Evolutionary conservation across 768 basidiomycete species (phyloP), one percentile per base, ranked within the genome.

Genomic region (Mycena latifolia): DNA sequence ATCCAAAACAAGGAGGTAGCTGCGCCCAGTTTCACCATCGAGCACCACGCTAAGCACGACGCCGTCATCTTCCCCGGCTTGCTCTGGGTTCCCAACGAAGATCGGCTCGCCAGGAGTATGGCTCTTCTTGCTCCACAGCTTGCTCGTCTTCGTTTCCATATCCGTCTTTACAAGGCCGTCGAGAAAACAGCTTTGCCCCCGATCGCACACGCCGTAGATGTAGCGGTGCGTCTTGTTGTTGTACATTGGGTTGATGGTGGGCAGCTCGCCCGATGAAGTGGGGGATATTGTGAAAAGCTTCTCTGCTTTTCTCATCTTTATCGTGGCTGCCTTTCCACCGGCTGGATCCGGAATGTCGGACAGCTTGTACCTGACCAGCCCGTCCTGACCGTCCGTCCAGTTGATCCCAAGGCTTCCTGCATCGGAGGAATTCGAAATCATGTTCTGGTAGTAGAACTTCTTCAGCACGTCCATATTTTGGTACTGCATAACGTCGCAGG

Each of bases 121-220:
- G 27, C 74, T 75, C 11, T 73, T 57, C 2, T 68, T 61, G 12
- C 62, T 71, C 79, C 80, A 80, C 27, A 74, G 69, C 25, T 35
- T 60, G 20, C 48, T 28, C 20, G 41, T 62, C 29, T 61, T 61
- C 12, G 71, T 58, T 57, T 71, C 63, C 65, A 65, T 75, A 62
- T 81, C 78, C 28, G 81, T 74, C 65, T 81, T 81, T 69, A 80
- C 73, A 46, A 81, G 45, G 3, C 76, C 71, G 35, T 81, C 78
- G 54, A 73, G 73, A 65, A 81, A 76, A 51, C 67, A 77, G 69
- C 74, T 77, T 55, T 74, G 25, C 18, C 63, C 73, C 7, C 73
- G 74, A 47, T 77, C 71, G 50, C 66, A 69, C 43, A 74, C 61
- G 15, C 74, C 79, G 20, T 75, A 79, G 39, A 78, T 70, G 57